These are phyloP conservation scores for Lophiotrema nucula DNA, from an alignment of 495 filamentous ascomycete species.

Conservation along the genomic window DNA sequence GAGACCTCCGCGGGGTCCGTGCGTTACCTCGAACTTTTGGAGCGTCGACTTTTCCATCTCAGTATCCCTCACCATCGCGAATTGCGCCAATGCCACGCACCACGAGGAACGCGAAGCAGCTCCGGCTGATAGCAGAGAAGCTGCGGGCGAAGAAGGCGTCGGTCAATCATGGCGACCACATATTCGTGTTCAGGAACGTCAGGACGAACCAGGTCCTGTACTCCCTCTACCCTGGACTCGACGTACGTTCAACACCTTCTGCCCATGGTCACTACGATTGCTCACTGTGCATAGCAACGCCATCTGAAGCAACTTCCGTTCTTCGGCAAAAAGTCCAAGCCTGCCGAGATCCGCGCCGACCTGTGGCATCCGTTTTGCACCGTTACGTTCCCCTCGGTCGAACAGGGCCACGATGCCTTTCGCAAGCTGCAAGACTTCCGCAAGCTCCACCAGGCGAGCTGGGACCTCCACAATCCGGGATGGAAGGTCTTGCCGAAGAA, in stretches of 20 bases:
- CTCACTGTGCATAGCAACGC: slow-evolving; percentile 52
- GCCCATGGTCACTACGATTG: slow-evolving; percentile 3
- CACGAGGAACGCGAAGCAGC: not conserved
- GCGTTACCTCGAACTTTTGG: not conserved
- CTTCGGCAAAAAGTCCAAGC: slow-evolving; percentile 87
- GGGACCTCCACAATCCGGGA: slow-evolving; percentile 49
- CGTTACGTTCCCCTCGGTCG: slow-evolving; percentile 64
- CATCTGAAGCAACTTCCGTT: slow-evolving; percentile 75
- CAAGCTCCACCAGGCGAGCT: slow-evolving; percentile 63
- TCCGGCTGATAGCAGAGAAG: not conserved
- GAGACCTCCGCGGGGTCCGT: not conserved
- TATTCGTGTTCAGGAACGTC: slow-evolving; percentile 82
- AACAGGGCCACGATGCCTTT: slow-evolving; percentile 71
- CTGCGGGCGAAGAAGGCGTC: not conserved
- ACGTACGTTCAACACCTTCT: slow-evolving; percentile 65
- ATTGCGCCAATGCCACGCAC: not conserved
- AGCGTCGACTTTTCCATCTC: not conserved
- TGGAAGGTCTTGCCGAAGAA: slow-evolving; percentile 44
- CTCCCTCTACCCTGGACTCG: slow-evolving; percentile 65
- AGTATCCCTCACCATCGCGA: not conserved
- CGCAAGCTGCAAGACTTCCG: slow-evolving; percentile 81
- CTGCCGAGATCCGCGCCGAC: slow-evolving; percentile 77
- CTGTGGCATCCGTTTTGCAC: slow-evolving; percentile 82
- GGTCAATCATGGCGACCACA: slow-evolving; percentile 48
- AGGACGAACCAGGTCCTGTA: slow-evolving; percentile 81